Evolutionary conservation across 495 filamentous ascomycete genomes (phyloP).

Genomic region (Xylaria acuta): DNA sequence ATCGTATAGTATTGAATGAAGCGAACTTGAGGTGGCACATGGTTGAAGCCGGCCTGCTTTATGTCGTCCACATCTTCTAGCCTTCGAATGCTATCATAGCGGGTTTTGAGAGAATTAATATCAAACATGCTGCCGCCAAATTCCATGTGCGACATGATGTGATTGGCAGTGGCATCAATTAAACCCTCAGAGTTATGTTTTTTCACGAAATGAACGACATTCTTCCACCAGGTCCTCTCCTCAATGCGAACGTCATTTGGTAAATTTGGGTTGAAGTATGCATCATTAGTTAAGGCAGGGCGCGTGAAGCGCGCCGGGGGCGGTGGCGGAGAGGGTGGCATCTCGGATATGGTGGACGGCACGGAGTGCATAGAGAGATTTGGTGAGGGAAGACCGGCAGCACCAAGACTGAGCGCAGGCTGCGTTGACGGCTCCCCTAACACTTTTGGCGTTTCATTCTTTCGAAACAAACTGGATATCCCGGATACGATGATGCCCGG

Average conservation of each 20-base stretch:
- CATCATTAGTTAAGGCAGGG: constrained; percentile 51
- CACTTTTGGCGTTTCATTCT: constrained; percentile 46
- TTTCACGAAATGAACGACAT: constrained; percentile 75
- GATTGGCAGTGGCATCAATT: constrained; percentile 69
- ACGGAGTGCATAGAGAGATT: constrained; percentile 46
- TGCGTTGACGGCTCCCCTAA: constrained; percentile 30
- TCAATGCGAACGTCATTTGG: constrained; percentile 71
- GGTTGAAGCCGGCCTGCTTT: constrained; percentile 29
- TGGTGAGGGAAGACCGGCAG: constrained; percentile 37
- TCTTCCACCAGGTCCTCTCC: constrained; percentile 68
- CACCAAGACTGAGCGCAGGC: constrained; percentile 21
- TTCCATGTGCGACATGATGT: constrained; percentile 80
- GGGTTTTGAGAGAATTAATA: constrained; percentile 67
- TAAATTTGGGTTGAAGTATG: constrained; percentile 76
- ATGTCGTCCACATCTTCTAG: constrained; percentile 71
- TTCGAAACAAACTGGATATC: constrained; percentile 75
- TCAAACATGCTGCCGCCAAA: constrained; percentile 84
- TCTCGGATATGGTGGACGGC: constrained; percentile 38
- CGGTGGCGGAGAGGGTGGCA: constrained; percentile 33
- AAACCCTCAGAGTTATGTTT: constrained; percentile 76
- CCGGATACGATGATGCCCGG: constrained; percentile 84
- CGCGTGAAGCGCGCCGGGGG: constrained; percentile 26
- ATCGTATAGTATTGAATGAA: constrained; percentile 94
- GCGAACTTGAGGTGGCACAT: constrained; percentile 57
- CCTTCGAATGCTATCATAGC: constrained; percentile 69